Evolutionary conservation across 495 filamentous ascomycete genomes (phyloP).

Genomic region (Penicillium ochrochloron): DNA sequence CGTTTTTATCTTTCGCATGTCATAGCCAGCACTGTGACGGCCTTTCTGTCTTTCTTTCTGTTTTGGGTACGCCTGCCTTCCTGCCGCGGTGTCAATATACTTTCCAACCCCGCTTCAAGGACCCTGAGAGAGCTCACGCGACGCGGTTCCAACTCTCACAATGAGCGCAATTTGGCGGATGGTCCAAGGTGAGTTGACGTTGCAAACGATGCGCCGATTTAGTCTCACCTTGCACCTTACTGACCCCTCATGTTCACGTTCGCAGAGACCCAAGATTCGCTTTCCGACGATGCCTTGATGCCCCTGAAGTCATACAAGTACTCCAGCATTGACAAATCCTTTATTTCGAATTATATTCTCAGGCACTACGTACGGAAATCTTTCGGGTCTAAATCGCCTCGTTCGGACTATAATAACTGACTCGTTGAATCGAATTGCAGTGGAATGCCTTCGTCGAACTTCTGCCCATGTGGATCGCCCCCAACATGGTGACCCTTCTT

Average conservation of each 20-base stretch:
- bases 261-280: constrained; percentile 59
- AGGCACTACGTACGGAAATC: constrained; percentile 76
- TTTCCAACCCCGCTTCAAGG: constrained; percentile 6
- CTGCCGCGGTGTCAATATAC: constrained; percentile 16
- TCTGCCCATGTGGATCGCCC: constrained; percentile 92
- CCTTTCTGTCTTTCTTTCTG: constrained; percentile 1
- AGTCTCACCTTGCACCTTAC: constrained; percentile 10
- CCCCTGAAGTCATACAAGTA: constrained; percentile 97
- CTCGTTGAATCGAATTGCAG: constrained; percentile 47
- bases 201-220: neutral
- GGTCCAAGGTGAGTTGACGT: constrained; percentile 45
- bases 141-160: constrained; percentile 26
- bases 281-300: constrained; percentile 71
- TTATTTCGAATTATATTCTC: constrained; percentile 89
- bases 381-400: neutral
- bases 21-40: constrained; percentile 9
- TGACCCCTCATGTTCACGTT: constrained; percentile 21
- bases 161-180: constrained; percentile 48
- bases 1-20: constrained; percentile 13
- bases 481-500: constrained; percentile 95
- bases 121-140: constrained; percentile 20
- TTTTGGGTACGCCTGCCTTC: constrained; percentile 10
- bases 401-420: constrained; percentile 14
- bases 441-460: constrained; percentile 97
- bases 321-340: constrained; percentile 94